Evolutionary conservation across 805 yeast genomes (phyloP).

Genomic region (Suhomyces xylopsoci): DNA sequence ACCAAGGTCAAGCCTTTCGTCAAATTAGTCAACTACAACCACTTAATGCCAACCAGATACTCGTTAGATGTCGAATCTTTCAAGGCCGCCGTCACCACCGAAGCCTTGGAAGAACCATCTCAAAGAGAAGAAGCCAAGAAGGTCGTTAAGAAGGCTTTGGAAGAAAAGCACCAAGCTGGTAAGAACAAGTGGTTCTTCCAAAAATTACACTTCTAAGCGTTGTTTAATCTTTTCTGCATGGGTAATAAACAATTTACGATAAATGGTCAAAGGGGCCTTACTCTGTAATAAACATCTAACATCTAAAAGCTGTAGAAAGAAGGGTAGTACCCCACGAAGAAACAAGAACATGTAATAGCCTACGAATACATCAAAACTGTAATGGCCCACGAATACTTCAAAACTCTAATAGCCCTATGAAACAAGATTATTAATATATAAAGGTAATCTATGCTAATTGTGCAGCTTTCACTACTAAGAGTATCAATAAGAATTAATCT

Average conservation of each 20-base stretch:
- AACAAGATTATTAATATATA: no score
- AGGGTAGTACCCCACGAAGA: no score
- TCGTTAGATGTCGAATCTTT: conserved; percentile 93
- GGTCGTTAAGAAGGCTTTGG: conserved; percentile 97
- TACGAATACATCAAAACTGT: no score
- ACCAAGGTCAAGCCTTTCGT: conserved; percentile 98
- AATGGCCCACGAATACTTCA: no score
- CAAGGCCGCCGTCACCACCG: conserved; percentile 88
- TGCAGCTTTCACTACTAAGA: no score
- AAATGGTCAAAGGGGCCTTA: conserved; percentile 1
- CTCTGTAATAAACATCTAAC: conserved; percentile 4
- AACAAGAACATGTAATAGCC: no score
- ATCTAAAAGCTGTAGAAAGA: not conserved
- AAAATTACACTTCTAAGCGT: conserved; percentile 79
- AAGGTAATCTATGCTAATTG: no score
- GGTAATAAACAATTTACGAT: conserved; percentile 29
- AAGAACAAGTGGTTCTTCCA: conserved; percentile 99
- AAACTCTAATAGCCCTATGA: no score
- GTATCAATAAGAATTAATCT: no score
- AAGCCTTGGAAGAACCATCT: conserved; percentile 94
- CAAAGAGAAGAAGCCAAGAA: conserved; percentile 99
- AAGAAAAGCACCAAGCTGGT: conserved; percentile 99
- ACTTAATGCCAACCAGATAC: conserved; percentile 99
- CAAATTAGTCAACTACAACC: conserved; percentile 99
- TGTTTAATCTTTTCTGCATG: conserved; percentile 24